Evolutionary conservation across 257 asterid genomes (phyloP), one percentile per base, ranked within the genome.

Genomic region (Primulina huaijiensis): DNA sequence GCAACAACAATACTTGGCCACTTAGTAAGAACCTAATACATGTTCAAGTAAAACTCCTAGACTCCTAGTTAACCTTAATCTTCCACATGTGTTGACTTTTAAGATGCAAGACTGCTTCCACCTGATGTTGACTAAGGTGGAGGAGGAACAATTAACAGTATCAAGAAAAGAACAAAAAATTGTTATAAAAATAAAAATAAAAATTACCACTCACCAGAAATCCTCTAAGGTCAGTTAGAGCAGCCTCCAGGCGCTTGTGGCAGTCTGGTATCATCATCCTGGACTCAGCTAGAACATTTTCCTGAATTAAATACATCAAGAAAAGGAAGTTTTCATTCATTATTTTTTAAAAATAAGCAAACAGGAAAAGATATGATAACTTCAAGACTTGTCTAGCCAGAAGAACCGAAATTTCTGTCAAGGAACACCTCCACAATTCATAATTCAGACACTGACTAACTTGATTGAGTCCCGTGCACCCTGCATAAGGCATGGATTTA

Each of bases 201-300:
- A 72, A 6, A 34, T 61, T 21, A 75, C 40, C 43, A 60, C 75
- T 55, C 80, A 90, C 98, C 92, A 92, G 61, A 62, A 87, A 76
- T 75, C 81, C 88, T 79, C 82, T 88, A 25, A 92, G 95, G 75
- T 92, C 97, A n/a, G 78, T 75, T 52, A 88, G 65, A 68, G 98
- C 89, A 74, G 87, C 77, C 82, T 89, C 96, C 5, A 92, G 80
- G 16, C 96, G 96, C 85, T 92, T 90, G 80, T 71, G 88, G 78
- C 96, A 90, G 74, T 92, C 98, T 20, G 98, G 98, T 60, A 92
- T 81, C 98, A 90, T 92, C 98, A 92, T 92, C 76, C 95, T 85
- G 57, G 98, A 92, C 78, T 92, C 98, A 70, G 92, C 89, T 80
- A 92, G 74, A 73, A 92, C 98, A 60, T 89, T 89, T 76, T 92